Base-by-base conservation (phyloP, 2,329 filamentous ascomycete genomes). In the Pseudopyricularia cyperi region DNA sequence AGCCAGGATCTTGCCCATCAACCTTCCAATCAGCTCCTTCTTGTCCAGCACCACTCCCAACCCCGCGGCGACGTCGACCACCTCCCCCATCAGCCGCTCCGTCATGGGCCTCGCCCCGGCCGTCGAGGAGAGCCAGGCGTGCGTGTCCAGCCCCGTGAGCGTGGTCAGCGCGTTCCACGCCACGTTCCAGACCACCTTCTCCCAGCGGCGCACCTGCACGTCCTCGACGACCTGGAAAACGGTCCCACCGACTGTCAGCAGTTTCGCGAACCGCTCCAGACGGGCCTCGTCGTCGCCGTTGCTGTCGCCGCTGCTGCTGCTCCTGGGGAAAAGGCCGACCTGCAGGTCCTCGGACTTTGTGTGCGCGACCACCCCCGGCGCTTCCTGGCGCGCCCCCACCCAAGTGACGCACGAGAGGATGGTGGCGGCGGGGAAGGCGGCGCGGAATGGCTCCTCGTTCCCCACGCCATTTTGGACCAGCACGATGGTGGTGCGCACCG, bases 381-480 rank as follows among this genome's bases (percentile, higher is more conserved):
- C 59, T 3, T 63, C 63, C 56, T 81, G 77, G 0, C 62, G 68
- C 8, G 74, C 75, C 4, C 76, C 76, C 1, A 76, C 71, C 77
- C 73, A 77, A 1, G 71, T 71, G 53, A 81, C 77, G 37, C 72
- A 74, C 42, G 74, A 79, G 7, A 83, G 59, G 22, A 83, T 68
- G 0, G 76, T 72, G 32, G 73, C 74, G 0, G 60, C 52, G 0
- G 77, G 76, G 55, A 77, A 83, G 0, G 63, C 62, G 0, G 60
- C 56, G 0, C 63, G 58, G 50, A 79, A 80, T 15, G 76, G 72
- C 9, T 75, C 69, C 59, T 83, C 80, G 54, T 82, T 80, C 1
- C 69, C 72, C 35, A 83, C 74, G 0, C 80, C 80, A 57, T 83
- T 83, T 55, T 83, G 79, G 15, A 81, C 71, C 1, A 83, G 71